Conservation (phyloP, 805 yeast genomes). For the Cyberlindnera mrakii region DNA sequence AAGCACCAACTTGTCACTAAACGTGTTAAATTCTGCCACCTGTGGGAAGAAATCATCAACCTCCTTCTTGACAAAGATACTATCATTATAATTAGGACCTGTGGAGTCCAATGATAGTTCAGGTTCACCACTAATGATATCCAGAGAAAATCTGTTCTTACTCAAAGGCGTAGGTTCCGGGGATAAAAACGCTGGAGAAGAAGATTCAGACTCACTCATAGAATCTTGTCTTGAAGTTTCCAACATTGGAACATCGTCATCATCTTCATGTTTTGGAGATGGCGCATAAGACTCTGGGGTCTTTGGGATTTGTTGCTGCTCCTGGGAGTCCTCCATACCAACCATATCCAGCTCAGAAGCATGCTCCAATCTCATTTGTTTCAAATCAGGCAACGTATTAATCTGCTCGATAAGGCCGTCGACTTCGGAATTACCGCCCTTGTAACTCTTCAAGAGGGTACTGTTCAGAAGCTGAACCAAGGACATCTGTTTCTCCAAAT, state of each 20-base stretch:
- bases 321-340: conserved; percentile 8
- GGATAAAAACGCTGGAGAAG: conserved; percentile 7
- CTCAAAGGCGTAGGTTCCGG: conserved; percentile 13
- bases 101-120: neutral
- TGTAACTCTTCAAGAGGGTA: conserved; percentile 11
- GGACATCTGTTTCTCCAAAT: conserved; percentile 21
- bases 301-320: conserved; percentile 15
- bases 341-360: conserved; percentile 13
- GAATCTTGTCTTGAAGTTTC: conserved; percentile 12
- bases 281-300: conserved; percentile 22
- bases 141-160: conserved; percentile 20
- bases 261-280: conserved; percentile 13
- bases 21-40: conserved; percentile 1
- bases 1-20: conserved; percentile 10
- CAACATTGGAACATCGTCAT: conserved; percentile 13
- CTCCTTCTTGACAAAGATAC: conserved; percentile 13
- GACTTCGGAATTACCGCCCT: conserved; percentile 16
- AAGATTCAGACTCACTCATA: conserved; percentile 6
- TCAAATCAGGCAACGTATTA: conserved; percentile 18
- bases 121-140: conserved; percentile 15
- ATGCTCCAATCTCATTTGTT: conserved; percentile 16
- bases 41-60: conserved; percentile 10
- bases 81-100: neutral
- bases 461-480: conserved; percentile 13
- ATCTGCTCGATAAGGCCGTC: conserved; percentile 12